These are phyloP conservation scores for Pseudogymnoascus pannorum DNA, from an alignment of 2,329 filamentous ascomycete species.

Conservation along the genomic window DNA sequence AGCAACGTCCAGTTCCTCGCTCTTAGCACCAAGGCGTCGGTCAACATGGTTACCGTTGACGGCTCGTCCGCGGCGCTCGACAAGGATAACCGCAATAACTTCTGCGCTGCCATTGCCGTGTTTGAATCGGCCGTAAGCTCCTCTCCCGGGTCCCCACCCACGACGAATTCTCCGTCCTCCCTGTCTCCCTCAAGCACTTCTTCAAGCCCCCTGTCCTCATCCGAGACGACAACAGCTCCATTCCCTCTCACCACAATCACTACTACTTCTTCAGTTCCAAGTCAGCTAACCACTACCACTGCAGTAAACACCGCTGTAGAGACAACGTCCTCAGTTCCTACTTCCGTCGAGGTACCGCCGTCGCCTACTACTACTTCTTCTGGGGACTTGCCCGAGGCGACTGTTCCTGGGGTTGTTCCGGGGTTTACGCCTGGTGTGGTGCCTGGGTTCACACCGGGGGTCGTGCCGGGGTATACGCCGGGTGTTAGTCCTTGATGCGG, in stretches of 20 bases:
- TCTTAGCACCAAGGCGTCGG: slow-evolving; percentile 65
- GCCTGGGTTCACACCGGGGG: background rate
- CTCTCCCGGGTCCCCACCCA: background rate
- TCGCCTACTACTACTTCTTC: background rate
- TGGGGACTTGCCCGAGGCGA: background rate
- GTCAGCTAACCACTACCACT: background rate
- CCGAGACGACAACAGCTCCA: background rate
- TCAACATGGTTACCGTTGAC: slow-evolving; percentile 64
- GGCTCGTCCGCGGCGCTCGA: slow-evolving; percentile 47
- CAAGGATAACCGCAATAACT: slow-evolving; percentile 57
- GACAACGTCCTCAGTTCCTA: background rate
- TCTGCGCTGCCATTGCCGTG: slow-evolving; percentile 53
- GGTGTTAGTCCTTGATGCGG: background rate
- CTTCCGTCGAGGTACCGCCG: too few species aligned
- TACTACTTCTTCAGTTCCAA: background rate
- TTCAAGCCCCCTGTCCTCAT: background rate
- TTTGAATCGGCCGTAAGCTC: slow-evolving; percentile 30
- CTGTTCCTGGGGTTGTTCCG: background rate
- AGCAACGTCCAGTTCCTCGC: slow-evolving; percentile 55
- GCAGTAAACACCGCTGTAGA: slow-evolving; percentile 1
- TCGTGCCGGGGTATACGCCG: background rate
- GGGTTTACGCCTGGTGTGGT: background rate
- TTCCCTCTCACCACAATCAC: background rate
- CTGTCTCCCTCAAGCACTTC: background rate
- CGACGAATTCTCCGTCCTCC: background rate